Base-by-base conservation (phyloP, 192 early-diverging fungal species). In the Gigaspora rosea region DNA sequence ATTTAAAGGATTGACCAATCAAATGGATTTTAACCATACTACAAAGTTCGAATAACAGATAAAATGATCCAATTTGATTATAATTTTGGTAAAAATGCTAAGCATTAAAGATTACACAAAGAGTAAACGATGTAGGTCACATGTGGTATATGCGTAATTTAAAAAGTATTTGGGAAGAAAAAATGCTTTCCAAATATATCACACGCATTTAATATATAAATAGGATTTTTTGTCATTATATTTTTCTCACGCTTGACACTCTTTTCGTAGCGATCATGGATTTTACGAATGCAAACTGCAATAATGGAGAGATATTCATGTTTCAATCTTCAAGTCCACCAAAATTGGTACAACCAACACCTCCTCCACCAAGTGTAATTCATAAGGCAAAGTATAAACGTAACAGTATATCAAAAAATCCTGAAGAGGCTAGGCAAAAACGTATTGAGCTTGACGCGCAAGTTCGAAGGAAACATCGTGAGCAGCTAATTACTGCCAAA, bases 401-500 rank as follows among this genome's bases (percentile, higher is more conserved):
- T 56, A 89, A 86, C 46, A 81, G 83, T 50, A 77, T 89, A 27
- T 78, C 82, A 7, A 79, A 83, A 46, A 81, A 68, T 33, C 78
- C 87, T 36, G 82, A 85, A 36, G 90, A 93, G 22, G 81, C 81
- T 18, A 82, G 86, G 32, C 85, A 77, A 54, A 81, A 83, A 16
- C 84, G 92, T 59, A 78, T 92, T 46, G 80, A 81, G 49, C 83
- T 87, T 3, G 88, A 92, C 67, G 83, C 84, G 16, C 82, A 86
- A 78, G 78, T 90, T 59, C 83, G 92, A n/a, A 87, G 86, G 50
- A 82, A 87, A 49, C 89, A 91, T 54, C 88, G 92, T 18, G 90
- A 93, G 69, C 90, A 91, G 59, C 77, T 91, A 13, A 87, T 92
- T 62, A 91, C 89, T 74, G 86, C 90, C 49, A 93, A 91, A 68